Base-by-base conservation (phyloP, 139 green algal species). In the Tetraselmis chui region DNA sequence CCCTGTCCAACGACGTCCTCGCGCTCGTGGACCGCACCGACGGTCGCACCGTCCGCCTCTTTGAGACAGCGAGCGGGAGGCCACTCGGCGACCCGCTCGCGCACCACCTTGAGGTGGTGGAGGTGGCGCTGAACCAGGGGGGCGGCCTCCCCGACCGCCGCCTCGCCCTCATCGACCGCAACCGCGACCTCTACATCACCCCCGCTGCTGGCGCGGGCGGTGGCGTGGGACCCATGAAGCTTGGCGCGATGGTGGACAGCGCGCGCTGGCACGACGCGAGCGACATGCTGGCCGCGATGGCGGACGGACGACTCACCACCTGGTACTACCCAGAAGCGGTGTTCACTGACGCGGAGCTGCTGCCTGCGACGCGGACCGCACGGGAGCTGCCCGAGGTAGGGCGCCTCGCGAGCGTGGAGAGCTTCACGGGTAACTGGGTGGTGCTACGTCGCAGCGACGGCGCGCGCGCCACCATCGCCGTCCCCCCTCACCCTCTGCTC, bases 281-380 rank as follows among this genome's bases (percentile, higher is more conserved):
- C 0, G 84, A 90, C 82, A 93, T 94, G 89, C 90, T 97, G 45
- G 89, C 89, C 25, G 90, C 89, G 5, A 83, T 95, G 59, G 84
- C 89, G 23, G 90, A 94, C 82, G 81, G 90, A 32, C 89, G 85
- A 76, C 87, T 95, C 74, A 83, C 89, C 31, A 30, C 81, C 29
- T 95, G 93, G 93, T 94, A 94, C 84, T 92, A 93, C 83, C 91
- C 92, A n/a, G 85, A 88, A 27, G 88, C 88, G 30, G 86, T 90
- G 31, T 94, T 88, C 84, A 84, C 91, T 24, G 91, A 96, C 85
- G 83, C 83, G 30, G 92, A 93, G 74, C 86, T 97, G 28, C 83
- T 95, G 30, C 31, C 45, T 23, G 81, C 85, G 27, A 92, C 91
- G 24, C 86, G 81, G 75, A 23, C 29, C 22, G 76, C 28, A 5